phyloP scores from a whole-genome alignment of 495 filamentous ascomycete genomes.

The Lophiotrema nucula region DNA sequence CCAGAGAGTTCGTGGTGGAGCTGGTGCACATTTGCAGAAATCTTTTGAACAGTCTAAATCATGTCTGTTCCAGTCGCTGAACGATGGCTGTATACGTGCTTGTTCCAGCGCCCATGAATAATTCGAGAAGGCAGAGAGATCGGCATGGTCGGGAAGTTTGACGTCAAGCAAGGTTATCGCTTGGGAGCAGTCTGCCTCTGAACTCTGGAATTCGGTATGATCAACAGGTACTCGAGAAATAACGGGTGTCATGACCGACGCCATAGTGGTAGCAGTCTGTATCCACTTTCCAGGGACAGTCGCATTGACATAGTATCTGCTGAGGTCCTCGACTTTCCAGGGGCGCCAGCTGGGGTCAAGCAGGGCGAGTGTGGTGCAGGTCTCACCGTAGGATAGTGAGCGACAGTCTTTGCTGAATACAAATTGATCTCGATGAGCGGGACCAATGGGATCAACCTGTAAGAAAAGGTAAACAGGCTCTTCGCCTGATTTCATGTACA shows the following conservation, averaged over 20 bases:
- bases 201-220: no score
- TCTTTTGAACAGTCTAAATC: no score
- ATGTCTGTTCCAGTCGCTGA: slow-evolving; percentile 5
- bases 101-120: slow-evolving; percentile 17
- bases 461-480: slow-evolving; percentile 62
- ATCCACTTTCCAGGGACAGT: not conserved
- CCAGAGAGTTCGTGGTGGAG: slow-evolving; percentile 47
- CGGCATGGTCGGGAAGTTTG: slow-evolving; percentile 21
- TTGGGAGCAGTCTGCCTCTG: slow-evolving; percentile 1
- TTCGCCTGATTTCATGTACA: slow-evolving; percentile 48
- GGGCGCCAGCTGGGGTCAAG: slow-evolving; percentile 41
- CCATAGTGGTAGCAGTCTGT: no score
- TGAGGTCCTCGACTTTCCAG: not conserved
- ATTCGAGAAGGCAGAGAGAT: not conserved
- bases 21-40: slow-evolving; percentile 46
- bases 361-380: slow-evolving; percentile 49
- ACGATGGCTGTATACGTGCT: not conserved
- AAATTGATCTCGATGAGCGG: slow-evolving; percentile 55
- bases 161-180: slow-evolving; percentile 11
- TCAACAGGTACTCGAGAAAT: no score
- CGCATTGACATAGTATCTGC: slow-evolving; percentile 1
- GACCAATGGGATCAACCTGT: slow-evolving; percentile 54
- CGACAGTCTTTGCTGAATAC: slow-evolving; percentile 60
- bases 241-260: no score
- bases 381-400: slow-evolving; percentile 54